Percentiles rank a stretch among this genome's conserved stretches.
Evolutionary conservation across 2,329 filamentous ascomycete genomes (phyloP).

Genomic region (Xylogone sp.): DNA sequence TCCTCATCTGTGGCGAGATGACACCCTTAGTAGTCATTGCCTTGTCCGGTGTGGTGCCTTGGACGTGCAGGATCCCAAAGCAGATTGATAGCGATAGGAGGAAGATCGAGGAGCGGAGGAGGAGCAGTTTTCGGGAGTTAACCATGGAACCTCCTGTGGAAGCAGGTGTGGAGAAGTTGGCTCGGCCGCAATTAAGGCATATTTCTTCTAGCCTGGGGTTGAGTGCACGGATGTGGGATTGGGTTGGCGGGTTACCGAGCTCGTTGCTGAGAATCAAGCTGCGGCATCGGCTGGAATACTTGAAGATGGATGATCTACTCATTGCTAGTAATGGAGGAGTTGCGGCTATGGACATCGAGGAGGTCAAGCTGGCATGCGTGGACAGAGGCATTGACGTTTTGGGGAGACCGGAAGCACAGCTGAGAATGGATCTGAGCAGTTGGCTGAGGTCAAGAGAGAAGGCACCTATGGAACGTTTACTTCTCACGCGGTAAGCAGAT

Average conservation of each 20-base stretch:
- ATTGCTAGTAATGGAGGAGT: conserved; percentile 62
- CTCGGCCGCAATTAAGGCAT: conserved; percentile 35
- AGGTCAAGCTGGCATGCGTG: conserved; percentile 66
- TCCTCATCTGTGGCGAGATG: conserved; percentile 80
- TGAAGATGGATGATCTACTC: conserved; percentile 68
- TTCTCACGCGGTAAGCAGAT: conserved; percentile 31
- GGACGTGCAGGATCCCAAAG: conserved; percentile 75
- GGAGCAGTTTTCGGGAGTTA: conserved; percentile 41
- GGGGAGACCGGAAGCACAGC: conserved; percentile 30
- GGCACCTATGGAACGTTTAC: conserved; percentile 20
- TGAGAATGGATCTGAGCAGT: conserved; percentile 32
- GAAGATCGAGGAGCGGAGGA: conserved; percentile 49
- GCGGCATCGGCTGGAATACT: conserved; percentile 51
- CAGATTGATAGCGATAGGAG: conserved; percentile 62
- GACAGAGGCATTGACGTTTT: conserved; percentile 63
- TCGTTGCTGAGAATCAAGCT: conserved; percentile 53
- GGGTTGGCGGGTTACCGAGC: conserved; percentile 41
- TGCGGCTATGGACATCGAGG: conserved; percentile 52
- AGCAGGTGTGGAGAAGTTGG: conserved; percentile 26
- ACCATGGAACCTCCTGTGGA: conserved; percentile 21
- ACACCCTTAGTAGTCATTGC: conserved; percentile 75
- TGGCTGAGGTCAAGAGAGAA: conserved; percentile 37
- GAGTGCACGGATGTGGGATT: conserved; percentile 37
- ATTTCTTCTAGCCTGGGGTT: conserved; percentile 35
- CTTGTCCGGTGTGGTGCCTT: conserved; percentile 68